Base-by-base conservation (phyloP, 352 stramenopile species). In the Peronosclerospora sorghi region DNA sequence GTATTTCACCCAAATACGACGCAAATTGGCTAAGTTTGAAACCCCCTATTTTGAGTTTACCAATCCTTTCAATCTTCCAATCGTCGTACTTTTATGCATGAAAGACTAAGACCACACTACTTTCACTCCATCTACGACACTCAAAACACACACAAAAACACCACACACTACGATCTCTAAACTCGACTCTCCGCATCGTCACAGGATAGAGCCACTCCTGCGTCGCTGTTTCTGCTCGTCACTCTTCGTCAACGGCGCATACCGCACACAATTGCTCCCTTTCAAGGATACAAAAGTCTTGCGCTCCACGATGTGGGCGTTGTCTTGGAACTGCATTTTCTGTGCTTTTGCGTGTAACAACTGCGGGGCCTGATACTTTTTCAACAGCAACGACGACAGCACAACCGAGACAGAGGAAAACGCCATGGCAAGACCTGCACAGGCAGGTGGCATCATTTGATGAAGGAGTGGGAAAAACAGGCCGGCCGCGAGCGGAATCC, bases 341-440 rank as follows among this genome's bases (percentile, higher is more conserved):
- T 56, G 43, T 1, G 29, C 28, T 39, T 72, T 81, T 8, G 59
- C 34, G 19, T 49, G 45, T 10, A 56, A 36, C 6, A 92, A 42
- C 27, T 69, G 42, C 5, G 82, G 82, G 0, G 62, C 17, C 21
- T 62, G 43, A 51, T 94, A 94, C 9, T 62, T 61, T 46, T 91
- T 91, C n/a, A 94, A 50, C 28, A 88, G n/a, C 20, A 94, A 48
- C 42, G 80, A 93, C 17, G 81, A 93, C 10, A 85, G 47, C 2
- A 94, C 77, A 0, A 94, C 83, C 1, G 83, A 92, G 1, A 94
- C 81, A 1, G 81, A 93, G 19, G 80, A 93, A 38, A 93, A 86
- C 1, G 81, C 81, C 83, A 93, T 93, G 5, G 81, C 78, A 20
- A 94, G 64, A 19, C 83, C 83, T 15, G 83, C 81, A 30, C 78